These are phyloP conservation scores for Leccinum arenicola DNA, from an alignment of 768 basidiomycete species.

Conservation along the genomic window DNA sequence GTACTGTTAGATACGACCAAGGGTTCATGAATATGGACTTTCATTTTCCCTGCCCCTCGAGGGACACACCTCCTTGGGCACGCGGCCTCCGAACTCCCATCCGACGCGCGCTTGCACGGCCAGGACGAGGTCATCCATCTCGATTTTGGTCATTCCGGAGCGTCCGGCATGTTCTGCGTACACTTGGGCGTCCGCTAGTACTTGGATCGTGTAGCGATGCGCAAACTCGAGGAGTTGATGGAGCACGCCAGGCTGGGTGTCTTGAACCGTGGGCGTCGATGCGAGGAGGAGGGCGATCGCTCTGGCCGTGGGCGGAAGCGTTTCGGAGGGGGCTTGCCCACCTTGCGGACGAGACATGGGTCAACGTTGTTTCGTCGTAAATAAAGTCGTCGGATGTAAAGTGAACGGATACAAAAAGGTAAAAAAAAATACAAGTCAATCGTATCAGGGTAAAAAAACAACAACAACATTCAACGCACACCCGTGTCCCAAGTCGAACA, in stretches of 20 bases:
- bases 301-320: slow-evolving; percentile 80
- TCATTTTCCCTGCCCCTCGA: background rate
- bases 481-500: background rate
- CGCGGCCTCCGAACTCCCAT: slow-evolving; percentile 88
- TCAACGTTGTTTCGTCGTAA: background rate
- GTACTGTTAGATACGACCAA: slow-evolving; percentile 44
- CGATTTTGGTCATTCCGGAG: slow-evolving; percentile 59
- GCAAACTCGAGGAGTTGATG: slow-evolving; percentile 88
- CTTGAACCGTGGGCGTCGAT: slow-evolving; percentile 79
- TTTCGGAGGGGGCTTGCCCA: slow-evolving; percentile 44
- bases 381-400: background rate
- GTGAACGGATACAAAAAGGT: background rate
- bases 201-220: slow-evolving; percentile 79
- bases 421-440: slow-evolving; percentile 12
- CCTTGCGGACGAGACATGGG: slow-evolving; percentile 41
- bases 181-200: slow-evolving; percentile 79
- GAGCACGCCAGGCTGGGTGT: slow-evolving; percentile 81
- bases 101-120: slow-evolving; percentile 88
- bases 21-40: background rate
- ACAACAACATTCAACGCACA: slow-evolving; percentile 2
- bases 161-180: slow-evolving; percentile 86
- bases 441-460: slow-evolving; percentile 4
- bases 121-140: slow-evolving; percentile 77
- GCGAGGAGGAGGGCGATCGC: slow-evolving; percentile 82
- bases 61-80: slow-evolving; percentile 77